These are phyloP conservation scores for Rhizomucor pusillus DNA, from an alignment of 371 early-diverging fungal species.

Conservation along the genomic window DNA sequence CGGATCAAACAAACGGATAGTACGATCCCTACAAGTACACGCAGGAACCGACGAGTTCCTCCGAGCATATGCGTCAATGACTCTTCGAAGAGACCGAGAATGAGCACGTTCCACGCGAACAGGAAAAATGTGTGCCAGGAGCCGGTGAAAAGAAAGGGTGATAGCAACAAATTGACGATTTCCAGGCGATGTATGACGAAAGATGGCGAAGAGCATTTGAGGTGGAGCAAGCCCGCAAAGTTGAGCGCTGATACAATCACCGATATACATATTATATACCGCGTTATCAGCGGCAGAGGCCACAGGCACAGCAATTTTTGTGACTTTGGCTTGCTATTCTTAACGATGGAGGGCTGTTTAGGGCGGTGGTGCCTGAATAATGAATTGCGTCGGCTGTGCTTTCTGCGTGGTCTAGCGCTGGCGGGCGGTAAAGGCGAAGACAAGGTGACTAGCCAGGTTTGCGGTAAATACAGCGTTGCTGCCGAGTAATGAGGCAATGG, in stretches of 20 bases:
- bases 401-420: constrained; percentile 4
- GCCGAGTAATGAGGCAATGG: too few species aligned
- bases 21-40: constrained; percentile 28
- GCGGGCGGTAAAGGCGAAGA: not conserved
- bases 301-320: constrained; percentile 47
- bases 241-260: constrained; percentile 36
- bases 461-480: too few species aligned
- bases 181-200: constrained; percentile 44
- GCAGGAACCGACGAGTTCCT: constrained; percentile 42
- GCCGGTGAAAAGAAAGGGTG: constrained; percentile 46
- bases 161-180: constrained; percentile 35
- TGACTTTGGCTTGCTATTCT: constrained; percentile 23
- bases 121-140: constrained; percentile 31
- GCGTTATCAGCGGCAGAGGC: constrained; percentile 51
- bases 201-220: constrained; percentile 47
- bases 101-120: constrained; percentile 46
- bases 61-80: constrained; percentile 46
- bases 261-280: constrained; percentile 43
- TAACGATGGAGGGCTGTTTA: constrained; percentile 3
- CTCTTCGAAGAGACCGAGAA: constrained; percentile 54
- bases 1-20: constrained; percentile 35
- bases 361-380: constrained; percentile 9
- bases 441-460: too few species aligned
- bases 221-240: constrained; percentile 18
- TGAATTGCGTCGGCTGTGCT: constrained; percentile 7